phyloP scores from a whole-genome alignment of 83 land plant species.

The Thuja plicata region DNA sequence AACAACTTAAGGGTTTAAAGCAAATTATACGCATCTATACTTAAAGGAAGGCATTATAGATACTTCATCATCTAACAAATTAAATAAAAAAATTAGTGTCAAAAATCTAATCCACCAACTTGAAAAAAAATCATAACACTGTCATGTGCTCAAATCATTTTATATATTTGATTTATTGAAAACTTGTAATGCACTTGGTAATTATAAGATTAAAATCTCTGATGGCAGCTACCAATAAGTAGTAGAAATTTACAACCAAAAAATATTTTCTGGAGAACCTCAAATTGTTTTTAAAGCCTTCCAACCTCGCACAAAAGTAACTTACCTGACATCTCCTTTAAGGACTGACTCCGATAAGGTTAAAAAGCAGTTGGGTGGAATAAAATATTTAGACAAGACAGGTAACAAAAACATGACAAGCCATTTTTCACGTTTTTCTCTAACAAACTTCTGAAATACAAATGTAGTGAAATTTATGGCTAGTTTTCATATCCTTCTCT shows the following conservation, averaged over 20 bases:
- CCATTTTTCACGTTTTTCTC: not conserved
- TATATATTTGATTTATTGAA: no score
- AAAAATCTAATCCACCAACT: not conserved
- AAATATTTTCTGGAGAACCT: not conserved
- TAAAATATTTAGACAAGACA: no score
- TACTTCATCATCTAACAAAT: not conserved
- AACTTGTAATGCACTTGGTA: no score
- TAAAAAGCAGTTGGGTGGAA: not conserved
- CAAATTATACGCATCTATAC: not conserved
- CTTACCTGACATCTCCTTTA: no score
- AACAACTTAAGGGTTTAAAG: not conserved
- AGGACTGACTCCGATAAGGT: not conserved
- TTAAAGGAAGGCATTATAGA: not conserved
- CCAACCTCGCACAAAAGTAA: not conserved
- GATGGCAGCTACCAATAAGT: no score
- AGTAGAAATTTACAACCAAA: not conserved
- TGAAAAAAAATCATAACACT: not conserved
- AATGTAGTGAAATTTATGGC: not conserved
- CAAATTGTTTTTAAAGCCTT: not conserved
- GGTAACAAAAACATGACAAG: not conserved
- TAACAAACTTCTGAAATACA: not conserved
- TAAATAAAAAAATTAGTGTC: not conserved
- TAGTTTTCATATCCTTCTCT: not conserved
- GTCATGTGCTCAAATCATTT: not conserved
- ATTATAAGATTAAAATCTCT: not conserved